Evolutionary conservation across 2,329 filamentous ascomycete species (phyloP), one percentile per base, ranked within the genome.

Genomic region (Fusarium scirpi): DNA sequence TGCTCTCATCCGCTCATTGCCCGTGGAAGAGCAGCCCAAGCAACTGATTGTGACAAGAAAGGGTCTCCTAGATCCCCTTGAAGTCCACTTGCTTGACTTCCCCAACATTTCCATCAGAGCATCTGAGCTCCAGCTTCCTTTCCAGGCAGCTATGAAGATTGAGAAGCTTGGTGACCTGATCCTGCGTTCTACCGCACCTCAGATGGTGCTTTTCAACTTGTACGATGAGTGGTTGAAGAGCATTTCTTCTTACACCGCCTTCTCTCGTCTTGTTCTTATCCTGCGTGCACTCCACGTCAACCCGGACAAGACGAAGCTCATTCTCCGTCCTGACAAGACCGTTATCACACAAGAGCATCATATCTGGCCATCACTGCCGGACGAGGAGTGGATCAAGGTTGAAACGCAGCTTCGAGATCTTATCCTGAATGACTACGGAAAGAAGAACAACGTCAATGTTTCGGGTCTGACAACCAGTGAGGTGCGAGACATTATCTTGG

Each of bases 121-220:
- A 13, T 99, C 96, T 1, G 96, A 99, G 81, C 84, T 99, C 74
- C 96, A 99, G 80, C 85, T 99, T 70, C 96, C 96, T 3, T 99
- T 99, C 92, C 97, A 99, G 82, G 96, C 96, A 58, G 97, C 97
- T 1, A 99, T 99, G 95, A 99, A 99, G 86, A 94, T 99, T 4
- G 96, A 99, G 83, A 99, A 99, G 82, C 88, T 99, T 47, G 97
- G 95, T 72, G 97, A 99, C 82, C 98, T 99, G 95, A 99, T 99
- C 76, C 85, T 99, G 47, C 92, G 94, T 74, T 97, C 96, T 3
- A 99, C 96, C 96, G 0, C 96, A 98, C 96, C 96, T n/a, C 96
- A 99, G 82, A 99, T 99, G 96, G 96, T 99, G 56, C 87, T 99
- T 11, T 99, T 98, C 88, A 99, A 99, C 78, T 85, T 99, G 41